Evolutionary conservation across 495 filamentous ascomycete genomes (phyloP).

Genomic region (Hypoxylon lienhwacheense): DNA sequence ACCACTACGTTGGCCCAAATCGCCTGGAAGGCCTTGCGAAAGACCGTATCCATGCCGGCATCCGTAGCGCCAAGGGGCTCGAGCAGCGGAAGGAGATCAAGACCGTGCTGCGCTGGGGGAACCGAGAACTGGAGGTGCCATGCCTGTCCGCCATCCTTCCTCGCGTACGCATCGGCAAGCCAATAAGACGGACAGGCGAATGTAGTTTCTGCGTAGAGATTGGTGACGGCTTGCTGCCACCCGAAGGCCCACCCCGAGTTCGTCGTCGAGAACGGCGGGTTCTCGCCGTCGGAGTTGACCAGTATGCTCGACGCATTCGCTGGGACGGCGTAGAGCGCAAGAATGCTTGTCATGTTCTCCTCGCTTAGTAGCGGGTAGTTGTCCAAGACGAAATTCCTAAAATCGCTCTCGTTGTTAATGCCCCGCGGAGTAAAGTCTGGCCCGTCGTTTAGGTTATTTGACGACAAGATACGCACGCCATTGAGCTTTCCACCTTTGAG

Average conservation of each 20-base stretch:
- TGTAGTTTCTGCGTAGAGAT: constrained; percentile 61
- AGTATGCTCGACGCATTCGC: constrained; percentile 20
- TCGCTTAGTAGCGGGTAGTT: constrained; percentile 56
- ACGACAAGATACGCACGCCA: constrained; percentile 29
- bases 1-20: constrained; percentile 60
- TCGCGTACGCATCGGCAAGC: constrained; percentile 58
- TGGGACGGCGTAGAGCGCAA: constrained; percentile 50
- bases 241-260: constrained; percentile 34
- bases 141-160: constrained; percentile 20
- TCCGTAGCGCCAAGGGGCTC: constrained; percentile 6
- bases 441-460: constrained; percentile 37
- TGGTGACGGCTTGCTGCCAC: constrained; percentile 43
- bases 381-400: constrained; percentile 47
- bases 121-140: constrained; percentile 67
- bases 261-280: constrained; percentile 38
- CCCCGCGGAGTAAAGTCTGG: constrained; percentile 54
- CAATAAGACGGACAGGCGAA: constrained; percentile 65
- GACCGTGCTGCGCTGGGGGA: constrained; percentile 56
- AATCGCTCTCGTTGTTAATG: constrained; percentile 50
- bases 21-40: constrained; percentile 37
- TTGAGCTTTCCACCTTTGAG: constrained; percentile 48
- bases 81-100: constrained; percentile 46
- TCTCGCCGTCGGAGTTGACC: constrained; percentile 35
- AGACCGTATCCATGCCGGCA: constrained; percentile 31
- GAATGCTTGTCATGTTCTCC: constrained; percentile 47